Evolutionary conservation across 495 filamentous ascomycete species (phyloP).

Genomic region (Pseudevernia furfuracea): DNA sequence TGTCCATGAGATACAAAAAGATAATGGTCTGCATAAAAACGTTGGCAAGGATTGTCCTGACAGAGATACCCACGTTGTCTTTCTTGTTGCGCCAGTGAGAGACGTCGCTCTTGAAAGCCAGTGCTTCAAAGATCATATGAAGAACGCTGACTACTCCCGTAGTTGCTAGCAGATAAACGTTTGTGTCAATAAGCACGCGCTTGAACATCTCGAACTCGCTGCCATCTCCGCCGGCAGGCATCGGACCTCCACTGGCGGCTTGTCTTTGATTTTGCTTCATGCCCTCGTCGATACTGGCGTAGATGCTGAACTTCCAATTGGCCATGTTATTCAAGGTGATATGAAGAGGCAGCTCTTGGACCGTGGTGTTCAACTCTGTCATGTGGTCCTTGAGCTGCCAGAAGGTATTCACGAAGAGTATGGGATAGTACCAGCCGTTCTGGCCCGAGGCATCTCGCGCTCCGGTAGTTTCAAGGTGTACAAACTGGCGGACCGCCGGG

Average conservation of each 20-base stretch:
- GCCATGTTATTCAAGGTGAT: conserved; percentile 74
- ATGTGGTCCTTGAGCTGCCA: conserved; percentile 92
- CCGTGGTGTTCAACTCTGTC: conserved; percentile 86
- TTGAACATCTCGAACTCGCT: conserved; percentile 94
- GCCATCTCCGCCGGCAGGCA: conserved; percentile 63
- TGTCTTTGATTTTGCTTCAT: conserved; percentile 71
- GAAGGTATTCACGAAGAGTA: conserved; percentile 88
- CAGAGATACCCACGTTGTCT: conserved; percentile 90
- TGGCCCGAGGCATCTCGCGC: conserved; percentile 72
- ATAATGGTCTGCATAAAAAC: conserved; percentile 97
- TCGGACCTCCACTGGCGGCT: conserved; percentile 54
- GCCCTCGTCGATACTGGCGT: conserved; percentile 77
- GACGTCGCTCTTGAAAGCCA: conserved; percentile 97
- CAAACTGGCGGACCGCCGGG: conserved; percentile 65
- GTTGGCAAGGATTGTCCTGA: conserved; percentile 92
- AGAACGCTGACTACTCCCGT: conserved; percentile 78
- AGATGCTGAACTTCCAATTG: conserved; percentile 86
- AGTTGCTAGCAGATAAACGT: conserved; percentile 78
- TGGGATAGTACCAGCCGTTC: conserved; percentile 95
- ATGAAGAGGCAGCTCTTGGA: conserved; percentile 71
- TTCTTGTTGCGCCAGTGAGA: conserved; percentile 99
- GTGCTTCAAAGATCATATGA: conserved; percentile 90
- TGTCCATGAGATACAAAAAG: conserved; percentile 97
- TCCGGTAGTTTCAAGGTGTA: conserved; percentile 66
- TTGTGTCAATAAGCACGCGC: conserved; percentile 86